Evolutionary conservation across 257 asterid species (phyloP).

Genomic region (Solanum commersonii): DNA sequence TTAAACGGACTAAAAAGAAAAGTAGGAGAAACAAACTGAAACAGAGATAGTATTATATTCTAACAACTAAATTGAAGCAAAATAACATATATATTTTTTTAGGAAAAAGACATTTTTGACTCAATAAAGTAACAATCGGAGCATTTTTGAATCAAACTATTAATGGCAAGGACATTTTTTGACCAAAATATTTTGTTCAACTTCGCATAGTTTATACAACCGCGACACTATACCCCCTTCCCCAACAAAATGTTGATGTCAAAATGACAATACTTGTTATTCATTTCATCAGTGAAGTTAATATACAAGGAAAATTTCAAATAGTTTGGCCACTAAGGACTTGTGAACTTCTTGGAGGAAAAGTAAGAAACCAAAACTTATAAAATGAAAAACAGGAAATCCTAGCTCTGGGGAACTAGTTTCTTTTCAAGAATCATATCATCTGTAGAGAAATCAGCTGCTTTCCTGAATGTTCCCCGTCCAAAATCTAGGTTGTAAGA

Average conservation of each 20-base stretch:
- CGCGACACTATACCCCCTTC: not conserved
- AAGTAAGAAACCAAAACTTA: not conserved
- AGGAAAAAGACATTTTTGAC: not conserved
- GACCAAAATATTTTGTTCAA: not conserved
- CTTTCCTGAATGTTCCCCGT: conserved; percentile 82
- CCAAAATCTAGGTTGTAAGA: conserved; percentile 96
- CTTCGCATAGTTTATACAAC: not conserved
- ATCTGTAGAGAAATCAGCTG: conserved; percentile 89
- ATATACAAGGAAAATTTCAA: not conserved
- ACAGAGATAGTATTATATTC: not conserved
- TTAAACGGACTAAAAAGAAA: too few relatives aligned
- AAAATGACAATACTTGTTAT: not conserved
- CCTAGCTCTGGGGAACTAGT: conserved; percentile 52
- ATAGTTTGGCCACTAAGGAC: not conserved
- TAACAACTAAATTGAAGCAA: not conserved
- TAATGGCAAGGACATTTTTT: not conserved
- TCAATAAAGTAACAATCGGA: too few relatives aligned
- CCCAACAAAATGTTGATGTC: not conserved
- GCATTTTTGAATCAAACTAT: not conserved
- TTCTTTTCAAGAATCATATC: conserved; percentile 81
- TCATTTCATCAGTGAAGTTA: not conserved
- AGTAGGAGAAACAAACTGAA: not conserved
- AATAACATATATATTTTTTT: too few relatives aligned
- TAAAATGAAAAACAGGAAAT: not conserved
- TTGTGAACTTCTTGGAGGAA: not conserved